Percentiles rank a stretch among this genome's conserved stretches.
phyloP scores from a whole-genome alignment of 768 basidiomycete genomes.

The Suillus spraguei region DNA sequence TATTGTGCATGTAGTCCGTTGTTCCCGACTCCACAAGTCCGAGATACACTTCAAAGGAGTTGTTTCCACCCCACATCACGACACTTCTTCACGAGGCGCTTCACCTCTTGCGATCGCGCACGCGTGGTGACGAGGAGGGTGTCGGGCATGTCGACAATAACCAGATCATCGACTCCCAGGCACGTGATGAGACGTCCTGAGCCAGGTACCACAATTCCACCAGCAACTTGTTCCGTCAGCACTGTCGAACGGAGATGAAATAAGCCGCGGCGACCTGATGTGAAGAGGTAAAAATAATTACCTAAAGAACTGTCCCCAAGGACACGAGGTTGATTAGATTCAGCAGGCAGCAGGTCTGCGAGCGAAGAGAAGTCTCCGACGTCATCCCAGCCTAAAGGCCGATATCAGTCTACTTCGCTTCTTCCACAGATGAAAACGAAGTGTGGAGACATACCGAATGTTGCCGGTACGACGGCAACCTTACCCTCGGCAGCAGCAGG shows the following conservation, averaged over 20 bases:
- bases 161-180: constrained; percentile 85
- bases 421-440: neutral
- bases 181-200: constrained; percentile 82
- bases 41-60: constrained; percentile 47
- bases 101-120: constrained; percentile 88
- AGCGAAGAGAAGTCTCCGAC: constrained; percentile 91
- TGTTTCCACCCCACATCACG: constrained; percentile 76
- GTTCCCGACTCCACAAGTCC: constrained; percentile 1
- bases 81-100: constrained; percentile 81
- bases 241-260: constrained; percentile 47
- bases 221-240: constrained; percentile 88
- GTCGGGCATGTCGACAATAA: constrained; percentile 91
- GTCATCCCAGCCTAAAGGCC: constrained; percentile 82
- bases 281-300: constrained; percentile 33
- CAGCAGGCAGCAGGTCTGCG: constrained; percentile 82
- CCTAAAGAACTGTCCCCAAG: constrained; percentile 77
- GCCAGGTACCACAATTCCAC: constrained; percentile 86
- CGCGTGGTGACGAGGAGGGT: constrained; percentile 87
- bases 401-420: constrained; percentile 19
- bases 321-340: constrained; percentile 82
- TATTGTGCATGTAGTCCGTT: constrained; percentile 5
- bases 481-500: constrained; percentile 78
- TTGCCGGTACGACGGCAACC: constrained; percentile 88
- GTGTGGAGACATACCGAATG: constrained; percentile 63
- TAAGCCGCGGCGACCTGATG: neutral